Conservation (phyloP, 2,329 filamentous ascomycete genomes). For the Beauveria sp. region DNA sequence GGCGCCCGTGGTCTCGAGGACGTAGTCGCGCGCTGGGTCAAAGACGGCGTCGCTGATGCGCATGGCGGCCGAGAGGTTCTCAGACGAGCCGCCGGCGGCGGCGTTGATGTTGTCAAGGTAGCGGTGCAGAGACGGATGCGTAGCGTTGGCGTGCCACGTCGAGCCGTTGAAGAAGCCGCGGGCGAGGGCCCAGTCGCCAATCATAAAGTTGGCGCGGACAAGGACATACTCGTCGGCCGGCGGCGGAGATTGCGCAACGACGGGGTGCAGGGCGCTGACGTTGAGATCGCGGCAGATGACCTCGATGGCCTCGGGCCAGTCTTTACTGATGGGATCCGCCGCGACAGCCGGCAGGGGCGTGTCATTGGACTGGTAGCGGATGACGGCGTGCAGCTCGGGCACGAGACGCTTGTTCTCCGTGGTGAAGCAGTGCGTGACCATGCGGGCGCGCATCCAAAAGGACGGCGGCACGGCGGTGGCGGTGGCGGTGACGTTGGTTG, state of each 20-base stretch:
- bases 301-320: conserved; percentile 41
- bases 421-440: conserved; percentile 32
- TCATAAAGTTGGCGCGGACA: conserved; percentile 47
- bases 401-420: conserved; percentile 23
- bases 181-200: conserved; percentile 43
- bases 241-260: conserved; percentile 26
- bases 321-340: conserved; percentile 29
- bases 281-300: conserved; percentile 47
- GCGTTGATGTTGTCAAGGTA: conserved; percentile 19
- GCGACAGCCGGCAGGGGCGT: neutral
- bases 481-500: conserved; percentile 45
- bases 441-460: conserved; percentile 56
- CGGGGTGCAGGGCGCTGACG: conserved; percentile 35
- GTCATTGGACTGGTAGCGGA: conserved; percentile 20
- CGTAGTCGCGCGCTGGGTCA: conserved; percentile 27
- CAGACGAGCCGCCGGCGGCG: neutral
- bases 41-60: conserved; percentile 25
- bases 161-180: conserved; percentile 48
- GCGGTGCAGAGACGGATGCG: conserved; percentile 28
- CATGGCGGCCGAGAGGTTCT: conserved; percentile 11
- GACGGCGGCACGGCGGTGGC: conserved; percentile 26
- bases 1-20: conserved; percentile 43
- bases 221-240: conserved; percentile 33
- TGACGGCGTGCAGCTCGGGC: conserved; percentile 22
- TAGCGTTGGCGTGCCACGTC: conserved; percentile 35